Base-by-base conservation (phyloP, 2,329 filamentous ascomycete species). In the Diplodia mutila region DNA sequence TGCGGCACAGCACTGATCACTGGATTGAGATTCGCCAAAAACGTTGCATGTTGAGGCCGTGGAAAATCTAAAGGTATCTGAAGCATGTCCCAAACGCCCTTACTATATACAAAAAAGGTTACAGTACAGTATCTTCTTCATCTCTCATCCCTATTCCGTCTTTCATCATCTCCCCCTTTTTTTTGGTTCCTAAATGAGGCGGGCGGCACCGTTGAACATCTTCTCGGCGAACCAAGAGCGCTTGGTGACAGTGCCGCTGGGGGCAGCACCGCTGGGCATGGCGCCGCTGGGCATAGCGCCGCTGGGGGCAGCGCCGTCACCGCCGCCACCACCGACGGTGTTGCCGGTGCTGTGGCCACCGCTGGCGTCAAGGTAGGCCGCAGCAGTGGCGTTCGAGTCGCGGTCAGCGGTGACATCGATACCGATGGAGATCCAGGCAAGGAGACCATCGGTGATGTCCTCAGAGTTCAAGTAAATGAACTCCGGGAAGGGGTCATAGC, bases 401-500 rank as follows among this genome's bases (percentile, higher is more conserved):
- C 53, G 55, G 55, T 67, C 57, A 46, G 48, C 59, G 11, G 39
- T 65, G 51, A 29, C 53, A 37, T 68, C 61, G 37, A 68, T 49
- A 23, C 66, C 66, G 32, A 68, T 64, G 57, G 57, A 54, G 55
- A 78, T 71, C 76, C 75, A 78, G 32, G 70, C 75, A 61, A 77
- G 76, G n/a, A 78, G 61, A 66, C 76, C 76, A 18, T 74, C 72
- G 6, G 57, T 61, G 29, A 67, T 67, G 34, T 67, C 55, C 55
- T 61, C 54, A 25, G 29, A 42, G 65, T 67, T 42, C 2, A 90
- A 80, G 23, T 84, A 79, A 9, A 85, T 81, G 70, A 87, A 88
- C 72, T 89, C 82, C 68, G 87, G 78, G 73, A 89, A 81, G 0
- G 87, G 87, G 68, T 85, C 85, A 51, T 67, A 67, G 55, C 34